Evolutionary conservation across 768 basidiomycete genomes (phyloP).

Genomic region (Phlegmacium glaucopus): DNA sequence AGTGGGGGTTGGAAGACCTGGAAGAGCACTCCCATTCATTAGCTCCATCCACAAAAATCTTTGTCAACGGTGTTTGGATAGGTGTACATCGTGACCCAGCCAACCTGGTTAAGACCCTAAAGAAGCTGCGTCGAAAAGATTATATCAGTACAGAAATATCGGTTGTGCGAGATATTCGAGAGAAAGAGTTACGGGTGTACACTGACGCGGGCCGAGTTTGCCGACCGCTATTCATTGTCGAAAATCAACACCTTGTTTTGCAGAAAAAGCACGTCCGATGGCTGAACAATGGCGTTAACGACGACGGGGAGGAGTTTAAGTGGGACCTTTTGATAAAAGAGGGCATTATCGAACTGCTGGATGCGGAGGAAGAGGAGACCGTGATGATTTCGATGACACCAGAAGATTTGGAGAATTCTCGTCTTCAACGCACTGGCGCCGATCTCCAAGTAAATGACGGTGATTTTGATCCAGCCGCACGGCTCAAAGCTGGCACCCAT

Average conservation of each 20-base stretch:
- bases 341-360: slow-evolving; percentile 90
- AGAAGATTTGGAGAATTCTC: slow-evolving; percentile 87
- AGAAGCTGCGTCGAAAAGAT: slow-evolving; percentile 87
- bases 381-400: slow-evolving; percentile 99
- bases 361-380: slow-evolving; percentile 99
- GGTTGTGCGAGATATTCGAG: slow-evolving; percentile 96
- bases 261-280: slow-evolving; percentile 82
- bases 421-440: slow-evolving; percentile 58
- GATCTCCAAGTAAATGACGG: slow-evolving; percentile 58
- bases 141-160: slow-evolving; percentile 96
- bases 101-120: slow-evolving; percentile 89
- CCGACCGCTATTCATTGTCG: slow-evolving; percentile 95
- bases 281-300: slow-evolving; percentile 56
- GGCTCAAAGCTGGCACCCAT: slow-evolving; percentile 80
- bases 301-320: slow-evolving; percentile 64
- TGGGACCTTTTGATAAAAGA: slow-evolving; percentile 85
- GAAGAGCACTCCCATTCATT: slow-evolving; percentile 90
- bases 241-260: slow-evolving; percentile 80
- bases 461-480: slow-evolving; percentile 83
- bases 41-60: slow-evolving; percentile 90
- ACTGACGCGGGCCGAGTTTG: slow-evolving; percentile 97
- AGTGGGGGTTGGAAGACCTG: slow-evolving; percentile 95
- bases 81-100: slow-evolving; percentile 96
- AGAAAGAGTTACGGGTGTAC: slow-evolving; percentile 89
- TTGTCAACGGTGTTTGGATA: slow-evolving; percentile 99